A percentile compares a stretch with the other conserved stretches of the same genome.
Evolutionary conservation across 305 asterid species (phyloP).

Genomic region (Fraxinus velutina): DNA sequence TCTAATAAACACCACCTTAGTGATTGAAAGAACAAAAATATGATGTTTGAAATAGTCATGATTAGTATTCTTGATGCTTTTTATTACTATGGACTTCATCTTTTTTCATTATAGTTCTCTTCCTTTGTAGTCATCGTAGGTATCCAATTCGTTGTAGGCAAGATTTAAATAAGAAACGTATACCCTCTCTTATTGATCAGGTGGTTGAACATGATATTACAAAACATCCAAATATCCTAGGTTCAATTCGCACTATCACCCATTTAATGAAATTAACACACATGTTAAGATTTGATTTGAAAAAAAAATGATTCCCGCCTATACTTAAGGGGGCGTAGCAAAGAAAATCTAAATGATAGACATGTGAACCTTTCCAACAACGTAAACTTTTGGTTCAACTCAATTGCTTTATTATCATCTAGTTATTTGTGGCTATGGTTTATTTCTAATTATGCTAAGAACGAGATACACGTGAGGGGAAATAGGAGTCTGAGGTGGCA

Average conservation of each 20-base stretch:
- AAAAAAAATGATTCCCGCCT: background rate
- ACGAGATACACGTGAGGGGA: too few relatives aligned
- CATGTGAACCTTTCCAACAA: background rate
- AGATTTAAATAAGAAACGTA: background rate
- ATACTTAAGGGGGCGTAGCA: background rate
- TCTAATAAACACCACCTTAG: background rate
- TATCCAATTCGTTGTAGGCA: background rate
- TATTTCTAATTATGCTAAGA: background rate
- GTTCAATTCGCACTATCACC: background rate
- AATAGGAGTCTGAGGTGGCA: too few relatives aligned
- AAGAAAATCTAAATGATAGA: background rate
- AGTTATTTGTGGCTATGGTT: background rate
- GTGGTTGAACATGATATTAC: background rate
- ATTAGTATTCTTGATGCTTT: background rate
- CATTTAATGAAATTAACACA: background rate
- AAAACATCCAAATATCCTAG: background rate
- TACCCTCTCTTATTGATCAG: background rate
- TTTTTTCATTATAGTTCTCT: background rate
- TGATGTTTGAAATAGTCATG: background rate
- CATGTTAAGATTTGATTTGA: background rate
- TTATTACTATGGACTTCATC: background rate
- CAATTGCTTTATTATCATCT: background rate
- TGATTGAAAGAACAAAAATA: background rate
- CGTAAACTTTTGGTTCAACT: background rate
- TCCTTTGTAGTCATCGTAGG: background rate